Evolutionary conservation across 805 yeast genomes (phyloP).

Genomic region (Scheffersomyces ergatensis): DNA sequence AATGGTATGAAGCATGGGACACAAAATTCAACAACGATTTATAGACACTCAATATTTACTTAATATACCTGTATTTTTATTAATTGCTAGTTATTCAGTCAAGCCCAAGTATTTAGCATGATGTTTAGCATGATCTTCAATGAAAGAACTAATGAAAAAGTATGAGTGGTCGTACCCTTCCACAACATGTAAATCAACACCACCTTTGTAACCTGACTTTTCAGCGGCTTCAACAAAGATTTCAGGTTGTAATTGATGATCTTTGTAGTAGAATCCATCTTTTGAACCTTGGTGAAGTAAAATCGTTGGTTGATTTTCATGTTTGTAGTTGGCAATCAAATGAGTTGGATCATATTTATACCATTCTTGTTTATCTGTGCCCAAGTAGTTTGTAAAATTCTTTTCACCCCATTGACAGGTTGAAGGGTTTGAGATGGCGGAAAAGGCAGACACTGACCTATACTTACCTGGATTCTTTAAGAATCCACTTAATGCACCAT

Average conservation of each 20-base stretch:
- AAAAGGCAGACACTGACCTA: slow-evolving; percentile 81
- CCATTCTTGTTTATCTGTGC: slow-evolving; percentile 63
- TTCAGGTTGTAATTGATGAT: slow-evolving; percentile 72
- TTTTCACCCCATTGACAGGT: slow-evolving; percentile 85
- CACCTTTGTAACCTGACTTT: slow-evolving; percentile 56
- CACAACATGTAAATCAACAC: slow-evolving; percentile 57
- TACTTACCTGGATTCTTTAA: slow-evolving; percentile 70
- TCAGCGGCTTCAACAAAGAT: slow-evolving; percentile 60
- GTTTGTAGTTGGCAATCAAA: slow-evolving; percentile 56
- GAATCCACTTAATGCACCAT: slow-evolving; percentile 75
- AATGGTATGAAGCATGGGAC: slow-evolving; percentile 58
- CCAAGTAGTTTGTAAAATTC: slow-evolving; percentile 77
- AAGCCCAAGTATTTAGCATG: slow-evolving; percentile 69
- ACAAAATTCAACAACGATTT: slow-evolving; percentile 31
- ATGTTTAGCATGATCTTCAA: slow-evolving; percentile 78
- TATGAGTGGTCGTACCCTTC: slow-evolving; percentile 92
- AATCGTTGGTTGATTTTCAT: slow-evolving; percentile 54
- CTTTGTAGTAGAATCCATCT: slow-evolving; percentile 67
- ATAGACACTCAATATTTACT: not conserved
- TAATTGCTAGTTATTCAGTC: slow-evolving; percentile 5
- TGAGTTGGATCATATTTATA: slow-evolving; percentile 78
- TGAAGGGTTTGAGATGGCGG: slow-evolving; percentile 84
- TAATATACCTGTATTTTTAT: not conserved
- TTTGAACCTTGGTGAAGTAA: slow-evolving; percentile 80
- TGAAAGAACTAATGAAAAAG: slow-evolving; percentile 78